These are phyloP conservation scores for Pichia phayaonensis DNA, from an alignment of 805 yeast species.

Conservation along the genomic window DNA sequence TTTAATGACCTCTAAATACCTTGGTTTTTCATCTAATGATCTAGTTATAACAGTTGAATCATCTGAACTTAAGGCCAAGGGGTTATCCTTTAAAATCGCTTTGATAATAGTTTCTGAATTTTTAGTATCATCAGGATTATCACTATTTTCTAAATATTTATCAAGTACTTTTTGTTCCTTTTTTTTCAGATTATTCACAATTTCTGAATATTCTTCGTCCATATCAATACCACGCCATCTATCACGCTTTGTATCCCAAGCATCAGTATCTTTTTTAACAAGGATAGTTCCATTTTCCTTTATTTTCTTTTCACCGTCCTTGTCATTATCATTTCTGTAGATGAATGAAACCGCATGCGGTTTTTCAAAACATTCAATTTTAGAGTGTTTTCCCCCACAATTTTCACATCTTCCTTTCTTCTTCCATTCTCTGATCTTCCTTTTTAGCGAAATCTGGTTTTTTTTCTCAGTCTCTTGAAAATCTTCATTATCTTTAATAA, in stretches of 20 bases:
- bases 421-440: constrained; percentile 8
- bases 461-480: constrained; percentile 1
- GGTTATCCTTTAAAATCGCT: constrained; percentile 7
- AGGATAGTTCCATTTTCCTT: constrained; percentile 2
- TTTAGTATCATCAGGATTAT: constrained; percentile 27
- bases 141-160: constrained; percentile 1
- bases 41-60: constrained; percentile 39
- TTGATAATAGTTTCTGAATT: constrained; percentile 13
- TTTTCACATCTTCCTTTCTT: constrained; percentile 42
- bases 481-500: constrained; percentile 15
- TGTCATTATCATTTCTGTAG: constrained; percentile 19
- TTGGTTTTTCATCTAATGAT: constrained; percentile 71
- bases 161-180: constrained; percentile 25
- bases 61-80: constrained; percentile 13
- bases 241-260: constrained; percentile 69
- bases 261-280: constrained; percentile 26
- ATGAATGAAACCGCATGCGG: constrained; percentile 38
- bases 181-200: constrained; percentile 39
- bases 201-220: constrained; percentile 46
- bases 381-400: constrained; percentile 49
- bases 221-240: constrained; percentile 76
- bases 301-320: background rate
- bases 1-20: constrained; percentile 47
- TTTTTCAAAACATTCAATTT: constrained; percentile 50
- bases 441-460: background rate